Evolutionary conservation across 768 basidiomycete species (phyloP).

Genomic region (Serendipita sp.): DNA sequence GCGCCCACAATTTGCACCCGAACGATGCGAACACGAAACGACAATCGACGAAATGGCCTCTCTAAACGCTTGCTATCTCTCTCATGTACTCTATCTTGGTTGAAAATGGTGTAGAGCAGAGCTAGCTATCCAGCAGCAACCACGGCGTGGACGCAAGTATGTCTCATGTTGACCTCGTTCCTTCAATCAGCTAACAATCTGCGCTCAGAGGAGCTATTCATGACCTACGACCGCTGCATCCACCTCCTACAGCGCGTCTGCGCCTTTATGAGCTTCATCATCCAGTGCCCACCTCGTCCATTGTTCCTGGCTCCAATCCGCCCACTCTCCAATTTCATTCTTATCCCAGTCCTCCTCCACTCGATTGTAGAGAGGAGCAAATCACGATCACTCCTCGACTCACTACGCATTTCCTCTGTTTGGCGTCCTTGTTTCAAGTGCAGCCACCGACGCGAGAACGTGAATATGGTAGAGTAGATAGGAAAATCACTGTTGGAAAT

Average conservation of each 20-base stretch:
- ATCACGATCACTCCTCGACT: not conserved
- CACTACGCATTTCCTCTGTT: not conserved
- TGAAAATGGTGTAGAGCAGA: not conserved
- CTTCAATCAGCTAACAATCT: not conserved
- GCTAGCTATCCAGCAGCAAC: conserved; percentile 1
- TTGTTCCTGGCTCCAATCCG: not conserved
- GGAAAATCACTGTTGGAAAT: not conserved
- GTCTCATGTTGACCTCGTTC: not conserved
- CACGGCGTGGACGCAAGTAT: conserved; percentile 5
- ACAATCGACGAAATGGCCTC: not conserved
- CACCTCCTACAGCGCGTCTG: not conserved
- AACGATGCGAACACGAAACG: too few relatives aligned
- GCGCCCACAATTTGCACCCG: not conserved
- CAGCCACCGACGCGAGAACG: conserved; percentile 1
- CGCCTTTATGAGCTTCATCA: not conserved
- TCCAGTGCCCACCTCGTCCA: not conserved
- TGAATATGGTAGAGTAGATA: not conserved
- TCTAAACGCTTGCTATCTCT: not conserved
- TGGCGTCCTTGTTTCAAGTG: not conserved
- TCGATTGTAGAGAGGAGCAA: not conserved
- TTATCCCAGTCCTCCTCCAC: not conserved
- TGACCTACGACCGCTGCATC: conserved; percentile 2
- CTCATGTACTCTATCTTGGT: not conserved
- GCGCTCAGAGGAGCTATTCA: not conserved
- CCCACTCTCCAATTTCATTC: not conserved